Evolutionary conservation across 371 early-diverging fungal species (phyloP).

Genomic region (Thermomucor indicae-seudaticae): DNA sequence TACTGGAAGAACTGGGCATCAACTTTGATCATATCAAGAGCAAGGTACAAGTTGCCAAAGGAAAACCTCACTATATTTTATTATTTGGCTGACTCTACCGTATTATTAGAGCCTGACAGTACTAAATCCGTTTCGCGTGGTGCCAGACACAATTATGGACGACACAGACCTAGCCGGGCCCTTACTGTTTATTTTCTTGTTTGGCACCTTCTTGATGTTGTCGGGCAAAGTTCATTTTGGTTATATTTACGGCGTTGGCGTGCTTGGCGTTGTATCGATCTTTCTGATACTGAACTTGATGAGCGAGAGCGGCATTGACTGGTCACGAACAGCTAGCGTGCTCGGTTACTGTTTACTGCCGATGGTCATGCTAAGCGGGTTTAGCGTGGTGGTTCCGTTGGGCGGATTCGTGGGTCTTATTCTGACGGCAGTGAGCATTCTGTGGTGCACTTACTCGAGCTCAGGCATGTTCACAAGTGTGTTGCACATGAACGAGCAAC

Average conservation of each 20-base stretch:
- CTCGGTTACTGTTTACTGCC: constrained; percentile 96
- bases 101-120: constrained; percentile 70
- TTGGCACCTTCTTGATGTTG: constrained; percentile 83
- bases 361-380: constrained; percentile 80
- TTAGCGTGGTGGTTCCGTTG: constrained; percentile 48
- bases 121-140: constrained; percentile 82
- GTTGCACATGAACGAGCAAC: constrained; percentile 88
- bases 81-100: background rate
- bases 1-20: constrained; percentile 89
- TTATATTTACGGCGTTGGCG: constrained; percentile 94
- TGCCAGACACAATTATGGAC: constrained; percentile 91
- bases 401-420: constrained; percentile 57
- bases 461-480: constrained; percentile 95
- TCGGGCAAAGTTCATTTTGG: constrained; percentile 95
- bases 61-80: background rate
- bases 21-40: constrained; percentile 83
- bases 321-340: constrained; percentile 88
- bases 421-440: constrained; percentile 64
- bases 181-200: constrained; percentile 81
- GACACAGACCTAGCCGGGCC: constrained; percentile 96
- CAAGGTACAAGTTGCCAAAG: constrained; percentile 60
- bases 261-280: constrained; percentile 85
- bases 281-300: constrained; percentile 91
- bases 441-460: constrained; percentile 94
- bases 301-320: constrained; percentile 86